Base-by-base conservation (phyloP, 441 rosid genomes). In the Breynia disticha region DNA sequence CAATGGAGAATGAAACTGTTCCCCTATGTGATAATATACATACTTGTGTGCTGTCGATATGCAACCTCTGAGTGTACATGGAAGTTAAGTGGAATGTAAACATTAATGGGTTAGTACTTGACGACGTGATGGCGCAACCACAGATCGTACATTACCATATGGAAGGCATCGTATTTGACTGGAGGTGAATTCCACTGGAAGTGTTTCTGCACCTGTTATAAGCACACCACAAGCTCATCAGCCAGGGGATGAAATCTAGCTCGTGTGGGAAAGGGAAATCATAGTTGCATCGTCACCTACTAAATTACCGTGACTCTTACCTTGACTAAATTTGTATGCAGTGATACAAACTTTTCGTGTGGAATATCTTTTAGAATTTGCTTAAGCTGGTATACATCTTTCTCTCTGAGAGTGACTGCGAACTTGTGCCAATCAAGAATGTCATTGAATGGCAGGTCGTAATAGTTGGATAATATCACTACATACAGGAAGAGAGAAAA, bases 181-280 rank as follows among this genome's bases (percentile, higher is more conserved):
- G 95, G 88, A 11, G 97, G 96, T 21, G 96, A 62, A 56, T 93
- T 89, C 98, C 98, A 89, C 19, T 84, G 96, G 68, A 88, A 89
- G 67, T 93, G 98, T 74, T 88, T 86, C 57, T 86, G 97, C 21
- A 88, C 89, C 98, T 91, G 75, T 57, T 35, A 74, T 59, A 44
- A 52, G 63, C 45, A 62, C 21, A 43, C 14, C 55, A 65, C 44
- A 21, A 54, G 14, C n/a, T 56, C 64, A 24, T 24, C 32, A 24
- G 32, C 32, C 32, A 24, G 4, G 32, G n/a, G n/a, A n/a, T n/a
- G n/a, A n/a, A n/a, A n/a, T n/a, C n/a, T n/a, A n/a, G n/a, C n/a
- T n/a, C n/a, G n/a, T n/a, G n/a, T n/a, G n/a, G n/a, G n/a, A n/a
- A n/a, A n/a, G n/a, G 32, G 32, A 24, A 24, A 7, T 24, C 32